Evolutionary conservation across 2,329 filamentous ascomycete species (phyloP).

Genomic region (Aspergillus carbonarius): DNA sequence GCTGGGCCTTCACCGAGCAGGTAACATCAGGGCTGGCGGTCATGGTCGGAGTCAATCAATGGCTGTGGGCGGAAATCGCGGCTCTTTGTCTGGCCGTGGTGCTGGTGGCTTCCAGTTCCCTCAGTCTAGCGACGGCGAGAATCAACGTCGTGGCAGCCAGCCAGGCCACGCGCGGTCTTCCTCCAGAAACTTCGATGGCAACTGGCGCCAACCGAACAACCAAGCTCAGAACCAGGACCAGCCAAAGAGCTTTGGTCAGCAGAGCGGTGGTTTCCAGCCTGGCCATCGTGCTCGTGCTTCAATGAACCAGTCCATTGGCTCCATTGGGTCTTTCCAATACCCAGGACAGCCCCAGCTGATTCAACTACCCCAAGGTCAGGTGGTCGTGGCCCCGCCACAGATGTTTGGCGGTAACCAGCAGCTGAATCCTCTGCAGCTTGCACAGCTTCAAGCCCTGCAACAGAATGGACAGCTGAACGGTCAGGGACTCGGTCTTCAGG

Average conservation of each 20-base stretch:
- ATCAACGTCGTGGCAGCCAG: conserved; percentile 72
- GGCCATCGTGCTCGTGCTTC: conserved; percentile 85
- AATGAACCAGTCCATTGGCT: conserved; percentile 80
- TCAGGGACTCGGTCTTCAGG: conserved; percentile 66
- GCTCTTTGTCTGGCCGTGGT: conserved; percentile 61
- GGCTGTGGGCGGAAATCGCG: conserved; percentile 63
- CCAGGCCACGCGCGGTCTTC: conserved; percentile 73
- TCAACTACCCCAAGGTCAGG: conserved; percentile 78
- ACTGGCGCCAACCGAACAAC: conserved; percentile 84
- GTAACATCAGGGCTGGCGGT: conserved; percentile 83
- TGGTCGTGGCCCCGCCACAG: conserved; percentile 74
- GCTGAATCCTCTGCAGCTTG: conserved; percentile 82
- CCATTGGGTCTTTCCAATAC: conserved; percentile 85
- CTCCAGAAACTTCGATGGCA: conserved; percentile 95
- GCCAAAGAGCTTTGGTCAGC: conserved; percentile 65
- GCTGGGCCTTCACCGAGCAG: conserved; percentile 68
- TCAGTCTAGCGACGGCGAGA: conserved; percentile 62
- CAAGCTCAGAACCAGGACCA: conserved; percentile 48
- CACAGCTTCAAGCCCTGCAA: conserved; percentile 88
- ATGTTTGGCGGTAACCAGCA: conserved; percentile 81
- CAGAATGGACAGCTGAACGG: conserved; percentile 83
- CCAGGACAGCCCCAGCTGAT: conserved; percentile 82
- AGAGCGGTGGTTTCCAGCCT: conserved; percentile 77
- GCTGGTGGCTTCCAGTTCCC: conserved; percentile 73
- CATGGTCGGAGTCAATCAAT: conserved; percentile 51